A percentile compares a stretch with the other conserved stretches of the same genome.
These are phyloP conservation scores for Syncephalastrum racemosum DNA, from an alignment of 371 early-diverging fungal species.

Conservation along the genomic window DNA sequence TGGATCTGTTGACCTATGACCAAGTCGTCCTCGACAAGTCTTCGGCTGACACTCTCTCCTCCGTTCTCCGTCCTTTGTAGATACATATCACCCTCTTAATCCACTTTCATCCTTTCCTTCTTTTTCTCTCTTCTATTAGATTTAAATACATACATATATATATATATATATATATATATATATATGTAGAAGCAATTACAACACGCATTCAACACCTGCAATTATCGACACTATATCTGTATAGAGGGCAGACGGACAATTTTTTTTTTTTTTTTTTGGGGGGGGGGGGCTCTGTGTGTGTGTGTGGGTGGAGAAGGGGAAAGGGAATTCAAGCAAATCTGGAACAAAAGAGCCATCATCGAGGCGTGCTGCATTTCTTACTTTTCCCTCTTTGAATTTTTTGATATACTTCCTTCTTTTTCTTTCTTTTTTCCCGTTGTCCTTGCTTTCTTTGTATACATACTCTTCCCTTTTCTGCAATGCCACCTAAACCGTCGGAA, in stretches of 20 bases:
- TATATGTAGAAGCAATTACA: too few species aligned
- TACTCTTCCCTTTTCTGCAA: too few species aligned
- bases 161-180: slow-evolving; percentile 2
- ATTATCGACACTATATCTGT: too few species aligned
- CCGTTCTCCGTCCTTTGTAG: too few species aligned
- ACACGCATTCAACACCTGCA: too few species aligned
- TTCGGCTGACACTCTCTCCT: slow-evolving; percentile 60
- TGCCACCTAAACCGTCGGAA: slow-evolving; percentile 1
- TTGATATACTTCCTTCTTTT: neutral
- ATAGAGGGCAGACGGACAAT: neutral
- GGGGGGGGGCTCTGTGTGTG: too few species aligned
- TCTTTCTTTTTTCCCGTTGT: neutral
- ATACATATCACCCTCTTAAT: too few species aligned
- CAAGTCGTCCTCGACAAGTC: slow-evolving; percentile 76
- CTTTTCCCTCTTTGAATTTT: neutral
- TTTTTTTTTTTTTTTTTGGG: neutral
- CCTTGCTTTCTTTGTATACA: neutral
- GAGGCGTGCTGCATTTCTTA: neutral
- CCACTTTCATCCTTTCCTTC: slow-evolving; percentile 2
- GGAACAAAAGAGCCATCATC: too few species aligned
- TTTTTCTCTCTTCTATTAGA: neutral
- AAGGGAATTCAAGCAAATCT: too few species aligned
- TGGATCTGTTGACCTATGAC: slow-evolving; percentile 76
- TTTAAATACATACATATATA: neutral
- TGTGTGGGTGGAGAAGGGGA: too few species aligned